Base-by-base conservation (phyloP, 78 protist genomes). In the Speleostelium caveatum region DNA sequence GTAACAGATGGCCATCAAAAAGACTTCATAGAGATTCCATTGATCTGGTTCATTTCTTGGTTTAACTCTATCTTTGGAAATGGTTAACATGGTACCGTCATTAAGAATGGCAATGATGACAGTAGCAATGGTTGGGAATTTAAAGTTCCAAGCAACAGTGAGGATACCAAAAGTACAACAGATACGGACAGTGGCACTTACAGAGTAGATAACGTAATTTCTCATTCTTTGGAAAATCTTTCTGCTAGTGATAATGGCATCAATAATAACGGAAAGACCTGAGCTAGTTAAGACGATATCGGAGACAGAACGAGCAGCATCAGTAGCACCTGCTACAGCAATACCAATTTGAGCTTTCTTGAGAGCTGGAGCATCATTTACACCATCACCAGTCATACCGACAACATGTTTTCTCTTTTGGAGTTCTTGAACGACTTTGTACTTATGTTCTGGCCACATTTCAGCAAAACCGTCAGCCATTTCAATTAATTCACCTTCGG, bases 341-440 rank as follows among this genome's bases (percentile, higher is more conserved):
- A 97, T 96, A 49, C 99, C 99, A 78, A 97, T 95, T 89, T 98
- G 94, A n/a, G 98, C 99, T 71, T 91, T 79, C 95, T 96, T 95
- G 38, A 98, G 91, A 30, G 99, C 99, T n/a, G 98, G 98, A 12
- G 99, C 99, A 80, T 98, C 99, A 92, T 98, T 98, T 14, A 96
- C 98, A 30, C 99, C 99, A 51, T 98, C 99, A 33, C 99, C 99
- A 36, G 98, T 96, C 98, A 96, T 96, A 65, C 97, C 99, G 17
- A 86, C 94, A n/a, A 92, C 62, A 86, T 94, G 95, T 42, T 92
- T 94, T 7, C 62, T 49, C 77, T 77, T 62, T 75, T 93, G 96
- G 19, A 95, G 94, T 42, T 71, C 60, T 45, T 91, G 78, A 24
- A 98, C 99, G 8, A 98, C 94, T 42, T 76, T 83, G 94, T 73